These are phyloP conservation scores for Agaricus subrufescens DNA, from an alignment of 768 basidiomycete genomes.

Conservation along the genomic window DNA sequence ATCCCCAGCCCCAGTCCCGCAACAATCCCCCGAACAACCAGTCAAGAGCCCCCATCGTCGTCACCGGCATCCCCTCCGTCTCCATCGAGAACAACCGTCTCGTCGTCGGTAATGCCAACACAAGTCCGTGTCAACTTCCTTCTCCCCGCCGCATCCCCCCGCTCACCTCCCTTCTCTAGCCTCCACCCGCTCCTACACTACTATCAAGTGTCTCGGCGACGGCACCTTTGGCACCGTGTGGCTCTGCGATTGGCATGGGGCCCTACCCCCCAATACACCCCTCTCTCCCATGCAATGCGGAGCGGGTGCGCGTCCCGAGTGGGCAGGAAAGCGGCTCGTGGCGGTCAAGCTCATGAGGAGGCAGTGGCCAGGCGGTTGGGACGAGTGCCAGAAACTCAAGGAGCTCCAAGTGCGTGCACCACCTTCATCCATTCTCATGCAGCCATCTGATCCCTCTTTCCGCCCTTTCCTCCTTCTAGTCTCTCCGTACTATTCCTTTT, in stretches of 20 bases:
- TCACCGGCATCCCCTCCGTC: slow-evolving; percentile 74
- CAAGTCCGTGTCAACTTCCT: slow-evolving; percentile 46
- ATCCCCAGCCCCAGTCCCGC: slow-evolving; percentile 28
- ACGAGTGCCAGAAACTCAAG: slow-evolving; percentile 91
- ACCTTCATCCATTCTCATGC: slow-evolving; percentile 11
- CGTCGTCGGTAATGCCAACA: slow-evolving; percentile 67
- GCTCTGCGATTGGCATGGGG: slow-evolving; percentile 99
- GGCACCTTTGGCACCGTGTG: slow-evolving; percentile 98
- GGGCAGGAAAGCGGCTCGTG: slow-evolving; percentile 90
- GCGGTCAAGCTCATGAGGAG: slow-evolving; percentile 99
- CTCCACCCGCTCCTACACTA: slow-evolving; percentile 86
- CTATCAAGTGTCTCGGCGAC: slow-evolving; percentile 95
- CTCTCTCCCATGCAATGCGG: slow-evolving; percentile 96
- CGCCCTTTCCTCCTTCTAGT: slow-evolving; percentile 41
- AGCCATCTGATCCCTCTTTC: slow-evolving; percentile 13
- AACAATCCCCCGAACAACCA: slow-evolving; percentile 24
- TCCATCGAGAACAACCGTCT: slow-evolving; percentile 65
- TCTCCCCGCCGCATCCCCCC: slow-evolving; percentile 10
- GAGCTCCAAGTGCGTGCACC: slow-evolving; percentile 78
- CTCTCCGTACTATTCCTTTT: slow-evolving; percentile 87
- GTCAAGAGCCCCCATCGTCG: slow-evolving; percentile 37
- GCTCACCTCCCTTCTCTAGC: slow-evolving; percentile 35
- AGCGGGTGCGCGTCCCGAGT: slow-evolving; percentile 88
- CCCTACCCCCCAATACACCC: slow-evolving; percentile 85
- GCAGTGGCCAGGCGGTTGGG: slow-evolving; percentile 97